These are phyloP conservation scores for Cystobasidium pallidum DNA, from an alignment of 1,284 basidiomycete species.

Conservation along the genomic window DNA sequence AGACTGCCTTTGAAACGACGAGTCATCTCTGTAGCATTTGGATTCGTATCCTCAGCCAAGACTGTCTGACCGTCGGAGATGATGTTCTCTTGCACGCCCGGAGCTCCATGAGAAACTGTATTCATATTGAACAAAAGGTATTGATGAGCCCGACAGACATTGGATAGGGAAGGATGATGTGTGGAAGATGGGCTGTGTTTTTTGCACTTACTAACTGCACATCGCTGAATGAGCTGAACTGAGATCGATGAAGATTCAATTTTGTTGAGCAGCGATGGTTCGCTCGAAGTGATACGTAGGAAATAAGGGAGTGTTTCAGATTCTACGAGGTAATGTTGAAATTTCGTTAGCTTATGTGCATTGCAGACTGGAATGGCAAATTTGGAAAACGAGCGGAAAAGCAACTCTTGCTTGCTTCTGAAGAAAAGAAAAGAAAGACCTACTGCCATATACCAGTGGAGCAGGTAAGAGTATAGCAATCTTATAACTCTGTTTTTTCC, in stretches of 20 bases:
- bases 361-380: no score
- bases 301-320: conserved; percentile 32
- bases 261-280: conserved; percentile 11
- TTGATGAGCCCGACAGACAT: no score
- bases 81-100: conserved; percentile 28
- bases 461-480: conserved; percentile 28
- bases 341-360: no score
- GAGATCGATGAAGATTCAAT: conserved; percentile 5
- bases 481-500: conserved; percentile 21
- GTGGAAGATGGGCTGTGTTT: no score
- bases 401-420: background rate
- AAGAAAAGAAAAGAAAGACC: background rate
- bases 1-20: conserved; percentile 32
- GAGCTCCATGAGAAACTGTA: conserved; percentile 31
- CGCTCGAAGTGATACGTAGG: conserved; percentile 20
- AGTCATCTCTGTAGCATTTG: conserved; percentile 2
- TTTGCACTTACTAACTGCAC: conserved; percentile 23
- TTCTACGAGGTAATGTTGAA: no score
- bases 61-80: conserved; percentile 12
- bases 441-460: conserved; percentile 38
- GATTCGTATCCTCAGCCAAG: conserved; percentile 4
- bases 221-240: conserved; percentile 29
- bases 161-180: no score
- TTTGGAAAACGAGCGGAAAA: no score
- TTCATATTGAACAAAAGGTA: no score